Conservation (phyloP, 352 stramenopile genomes). For the Phytophthora pseudosyringae region DNA sequence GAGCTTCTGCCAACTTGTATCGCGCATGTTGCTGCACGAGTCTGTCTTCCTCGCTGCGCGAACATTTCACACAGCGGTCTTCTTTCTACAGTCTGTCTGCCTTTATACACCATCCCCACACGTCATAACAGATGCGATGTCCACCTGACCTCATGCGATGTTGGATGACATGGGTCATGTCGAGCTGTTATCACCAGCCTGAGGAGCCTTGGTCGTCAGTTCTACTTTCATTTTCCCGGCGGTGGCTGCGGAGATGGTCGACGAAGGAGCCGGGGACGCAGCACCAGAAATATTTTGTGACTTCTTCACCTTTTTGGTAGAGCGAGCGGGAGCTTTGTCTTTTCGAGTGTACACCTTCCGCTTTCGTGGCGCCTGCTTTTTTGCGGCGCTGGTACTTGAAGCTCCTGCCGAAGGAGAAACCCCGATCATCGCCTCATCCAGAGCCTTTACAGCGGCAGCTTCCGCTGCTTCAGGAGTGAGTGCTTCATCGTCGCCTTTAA, state of each 20-base stretch:
- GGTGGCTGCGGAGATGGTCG: conserved; percentile 4
- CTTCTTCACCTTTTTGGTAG: conserved; percentile 62
- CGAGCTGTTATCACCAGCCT: conserved; percentile 7
- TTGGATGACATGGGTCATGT: conserved; percentile 21
- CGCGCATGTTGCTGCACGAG: conserved; percentile 4
- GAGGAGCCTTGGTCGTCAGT: conserved; percentile 1
- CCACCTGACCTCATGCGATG: conserved; percentile 4
- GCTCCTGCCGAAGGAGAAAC: conserved; percentile 33
- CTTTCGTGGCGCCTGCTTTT: conserved; percentile 63
- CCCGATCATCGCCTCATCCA: conserved; percentile 49
- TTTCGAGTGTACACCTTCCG: conserved; percentile 72
- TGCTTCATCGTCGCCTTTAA: conserved; percentile 18
- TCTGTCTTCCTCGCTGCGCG: conserved; percentile 7
- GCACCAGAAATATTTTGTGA: conserved; percentile 4
- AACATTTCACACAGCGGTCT: conserved; percentile 15
- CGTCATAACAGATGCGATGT: background rate
- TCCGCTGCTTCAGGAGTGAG: conserved; percentile 40
- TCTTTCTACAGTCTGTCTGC: conserved; percentile 36
- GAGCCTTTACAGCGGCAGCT: conserved; percentile 36
- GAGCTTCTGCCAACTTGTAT: conserved; percentile 29
- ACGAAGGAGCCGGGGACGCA: conserved; percentile 11
- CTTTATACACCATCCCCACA: conserved; percentile 19
- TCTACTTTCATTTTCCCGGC: conserved; percentile 4
- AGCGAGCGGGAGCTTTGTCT: conserved; percentile 48
- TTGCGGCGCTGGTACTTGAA: conserved; percentile 4